These are phyloP conservation scores for Phytophthora lateralis DNA, from an alignment of 352 stramenopile genomes.

Conservation along the genomic window DNA sequence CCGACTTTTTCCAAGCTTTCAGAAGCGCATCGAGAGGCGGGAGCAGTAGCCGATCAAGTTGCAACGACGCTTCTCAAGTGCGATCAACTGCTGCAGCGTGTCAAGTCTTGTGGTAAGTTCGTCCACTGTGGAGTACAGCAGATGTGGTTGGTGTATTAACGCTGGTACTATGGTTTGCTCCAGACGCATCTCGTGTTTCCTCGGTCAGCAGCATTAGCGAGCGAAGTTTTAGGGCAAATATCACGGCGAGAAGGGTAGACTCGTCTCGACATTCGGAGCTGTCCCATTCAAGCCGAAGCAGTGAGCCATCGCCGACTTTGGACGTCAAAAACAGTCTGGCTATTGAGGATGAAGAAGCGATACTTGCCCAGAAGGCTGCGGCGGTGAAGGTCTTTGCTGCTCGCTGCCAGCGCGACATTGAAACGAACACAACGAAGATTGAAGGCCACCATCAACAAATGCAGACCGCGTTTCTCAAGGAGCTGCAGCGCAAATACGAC, in stretches of 20 bases:
- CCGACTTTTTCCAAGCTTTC: conserved; percentile 18
- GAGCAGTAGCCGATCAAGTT: conserved; percentile 57
- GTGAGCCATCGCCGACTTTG: conserved; percentile 6
- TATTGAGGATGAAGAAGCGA: conserved; percentile 32
- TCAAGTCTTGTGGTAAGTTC: conserved; percentile 31
- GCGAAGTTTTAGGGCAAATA: conserved; percentile 4
- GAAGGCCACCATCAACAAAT: conserved; percentile 40
- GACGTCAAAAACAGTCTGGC: conserved; percentile 6
- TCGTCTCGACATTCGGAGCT: conserved; percentile 16
- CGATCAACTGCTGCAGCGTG: conserved; percentile 51
- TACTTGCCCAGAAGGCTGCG: conserved; percentile 38
- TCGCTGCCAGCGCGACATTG: conserved; percentile 45
- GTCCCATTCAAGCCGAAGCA: conserved; percentile 24
- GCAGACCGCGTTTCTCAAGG: conserved; percentile 46
- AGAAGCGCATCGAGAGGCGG: conserved; percentile 39
- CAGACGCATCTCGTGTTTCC: conserved; percentile 27
- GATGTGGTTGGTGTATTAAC: neutral
- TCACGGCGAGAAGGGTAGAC: neutral
- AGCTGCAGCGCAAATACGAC: conserved; percentile 67
- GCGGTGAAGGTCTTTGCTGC: conserved; percentile 42
- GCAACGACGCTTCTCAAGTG: conserved; percentile 58
- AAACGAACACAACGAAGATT: conserved; percentile 34
- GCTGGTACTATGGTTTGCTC: neutral
- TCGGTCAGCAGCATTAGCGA: conserved; percentile 27
- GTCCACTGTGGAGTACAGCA: neutral